Evolutionary conservation across 495 filamentous ascomycete species (phyloP).

Genomic region (Pyronema omphalodes): DNA sequence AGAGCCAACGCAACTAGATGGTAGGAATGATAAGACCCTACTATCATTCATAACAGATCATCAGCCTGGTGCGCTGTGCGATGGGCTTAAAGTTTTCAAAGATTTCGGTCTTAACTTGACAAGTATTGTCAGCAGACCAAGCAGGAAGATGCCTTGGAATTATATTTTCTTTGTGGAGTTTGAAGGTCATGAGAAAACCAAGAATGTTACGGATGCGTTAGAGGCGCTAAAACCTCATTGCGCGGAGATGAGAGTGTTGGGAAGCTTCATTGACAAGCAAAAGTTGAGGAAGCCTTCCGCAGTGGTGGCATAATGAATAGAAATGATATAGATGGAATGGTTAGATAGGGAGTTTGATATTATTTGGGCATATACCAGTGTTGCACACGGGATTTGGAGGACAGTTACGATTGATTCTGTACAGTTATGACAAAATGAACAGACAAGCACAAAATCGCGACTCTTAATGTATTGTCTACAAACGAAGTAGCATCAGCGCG

Average conservation of each 20-base stretch:
- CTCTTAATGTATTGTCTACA: no score
- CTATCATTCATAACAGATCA: slow-evolving; percentile 70
- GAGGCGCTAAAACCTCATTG: slow-evolving; percentile 29
- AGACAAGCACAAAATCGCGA: no score
- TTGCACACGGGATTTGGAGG: no score
- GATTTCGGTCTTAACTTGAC: slow-evolving; percentile 59
- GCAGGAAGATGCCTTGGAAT: slow-evolving; percentile 55
- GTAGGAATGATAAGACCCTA: slow-evolving; percentile 43
- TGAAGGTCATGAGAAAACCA: slow-evolving; percentile 38
- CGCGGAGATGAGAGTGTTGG: slow-evolving; percentile 14
- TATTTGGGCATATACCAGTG: neutral
- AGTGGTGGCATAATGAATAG: no score
- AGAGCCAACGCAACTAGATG: slow-evolving; percentile 32
- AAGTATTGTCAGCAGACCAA: slow-evolving; percentile 74
- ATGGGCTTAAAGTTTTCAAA: slow-evolving; percentile 63
- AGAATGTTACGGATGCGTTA: slow-evolving; percentile 34
- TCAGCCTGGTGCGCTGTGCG: slow-evolving; percentile 59
- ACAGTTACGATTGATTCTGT: no score
- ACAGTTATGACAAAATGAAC: no score
- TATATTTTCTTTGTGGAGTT: slow-evolving; percentile 95
- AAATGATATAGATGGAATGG: neutral
- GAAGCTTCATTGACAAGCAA: slow-evolving; percentile 18
- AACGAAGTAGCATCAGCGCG: no score
- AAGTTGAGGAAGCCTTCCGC: slow-evolving; percentile 32
- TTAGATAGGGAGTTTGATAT: neutral